Evolutionary conservation across 2,329 filamentous ascomycete genomes (phyloP).

Genomic region (Fusarium sp.): DNA sequence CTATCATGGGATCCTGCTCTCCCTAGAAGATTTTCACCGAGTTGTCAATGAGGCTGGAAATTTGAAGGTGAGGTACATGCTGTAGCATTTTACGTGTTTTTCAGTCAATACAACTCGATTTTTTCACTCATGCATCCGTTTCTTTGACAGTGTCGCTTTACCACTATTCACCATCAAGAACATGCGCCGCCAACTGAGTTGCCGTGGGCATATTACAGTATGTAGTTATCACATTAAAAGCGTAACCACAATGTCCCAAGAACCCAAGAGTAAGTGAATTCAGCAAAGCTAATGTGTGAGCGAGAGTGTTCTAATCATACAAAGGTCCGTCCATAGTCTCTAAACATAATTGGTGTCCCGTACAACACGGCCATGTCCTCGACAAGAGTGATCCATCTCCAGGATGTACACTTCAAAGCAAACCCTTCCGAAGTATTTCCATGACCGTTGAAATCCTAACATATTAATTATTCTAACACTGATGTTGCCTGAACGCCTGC

Average conservation of each 20-base stretch:
- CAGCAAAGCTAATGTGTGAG: constrained; percentile 32
- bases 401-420: constrained; percentile 20
- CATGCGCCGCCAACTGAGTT: no score
- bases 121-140: neutral
- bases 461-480: constrained; percentile 46
- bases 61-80: constrained; percentile 90
- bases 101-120: neutral
- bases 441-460: constrained; percentile 47
- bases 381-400: constrained; percentile 28
- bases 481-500: constrained; percentile 32
- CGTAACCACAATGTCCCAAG: no score
- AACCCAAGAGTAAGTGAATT: no score
- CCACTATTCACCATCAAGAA: no score
- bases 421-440: constrained; percentile 31
- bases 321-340: constrained; percentile 30
- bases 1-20: constrained; percentile 72
- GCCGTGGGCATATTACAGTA: no score
- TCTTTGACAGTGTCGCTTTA: neutral
- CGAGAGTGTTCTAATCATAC: constrained; percentile 38
- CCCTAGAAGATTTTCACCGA: constrained; percentile 85
- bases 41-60: constrained; percentile 76
- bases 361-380: constrained; percentile 18
- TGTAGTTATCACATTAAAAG: neutral
- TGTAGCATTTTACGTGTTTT: neutral
- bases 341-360: constrained; percentile 35